Percentiles rank a stretch among this genome's conserved stretches.
These are phyloP conservation scores for Bolboschoenoplectus hybrid DNA, from an alignment of 202 grass and related monocot species.

Conservation along the genomic window DNA sequence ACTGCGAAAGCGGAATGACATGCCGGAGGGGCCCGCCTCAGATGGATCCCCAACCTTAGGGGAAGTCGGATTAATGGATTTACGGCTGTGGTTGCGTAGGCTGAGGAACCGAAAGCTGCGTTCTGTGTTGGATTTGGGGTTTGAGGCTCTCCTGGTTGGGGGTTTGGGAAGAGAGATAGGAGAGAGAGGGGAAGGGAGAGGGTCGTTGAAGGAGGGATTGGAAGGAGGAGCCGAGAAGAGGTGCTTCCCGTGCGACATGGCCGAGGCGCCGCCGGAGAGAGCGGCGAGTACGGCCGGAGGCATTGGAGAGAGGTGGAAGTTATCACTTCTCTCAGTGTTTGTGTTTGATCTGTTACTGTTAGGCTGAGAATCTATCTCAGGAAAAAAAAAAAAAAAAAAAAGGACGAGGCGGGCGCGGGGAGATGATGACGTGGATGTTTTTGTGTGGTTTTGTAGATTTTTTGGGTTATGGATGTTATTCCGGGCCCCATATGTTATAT, in stretches of 20 bases:
- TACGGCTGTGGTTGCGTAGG: not conserved
- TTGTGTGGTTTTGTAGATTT: not conserved
- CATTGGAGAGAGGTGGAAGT: slow-evolving; percentile 41
- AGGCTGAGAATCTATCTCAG: not conserved
- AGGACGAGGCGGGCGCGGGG: not conserved
- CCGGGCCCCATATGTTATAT: not conserved
- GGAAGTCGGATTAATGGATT: slow-evolving; percentile 4
- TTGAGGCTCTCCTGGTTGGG: slow-evolving; percentile 25
- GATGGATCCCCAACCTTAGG: not conserved
- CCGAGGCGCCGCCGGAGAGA: slow-evolving; percentile 34
- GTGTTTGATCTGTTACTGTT: not conserved
- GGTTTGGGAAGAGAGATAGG: slow-evolving; percentile 44
- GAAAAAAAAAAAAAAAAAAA: not conserved
- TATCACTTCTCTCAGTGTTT: not conserved
- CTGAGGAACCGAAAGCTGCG: not conserved
- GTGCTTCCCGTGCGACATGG: slow-evolving; percentile 39
- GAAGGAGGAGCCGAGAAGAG: slow-evolving; percentile 65
- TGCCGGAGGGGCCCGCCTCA: not conserved
- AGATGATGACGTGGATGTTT: slow-evolving; percentile 17
- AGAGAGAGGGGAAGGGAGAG: slow-evolving; percentile 45
- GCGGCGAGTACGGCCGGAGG: slow-evolving; percentile 47
- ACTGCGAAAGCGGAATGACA: slow-evolving; percentile 23
- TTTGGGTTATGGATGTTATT: not conserved
- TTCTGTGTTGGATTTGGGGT: slow-evolving; percentile 4
- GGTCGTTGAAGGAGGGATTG: slow-evolving; percentile 55